Conservation (phyloP, 805 yeast species). For the Yarrowia alimentaria region DNA sequence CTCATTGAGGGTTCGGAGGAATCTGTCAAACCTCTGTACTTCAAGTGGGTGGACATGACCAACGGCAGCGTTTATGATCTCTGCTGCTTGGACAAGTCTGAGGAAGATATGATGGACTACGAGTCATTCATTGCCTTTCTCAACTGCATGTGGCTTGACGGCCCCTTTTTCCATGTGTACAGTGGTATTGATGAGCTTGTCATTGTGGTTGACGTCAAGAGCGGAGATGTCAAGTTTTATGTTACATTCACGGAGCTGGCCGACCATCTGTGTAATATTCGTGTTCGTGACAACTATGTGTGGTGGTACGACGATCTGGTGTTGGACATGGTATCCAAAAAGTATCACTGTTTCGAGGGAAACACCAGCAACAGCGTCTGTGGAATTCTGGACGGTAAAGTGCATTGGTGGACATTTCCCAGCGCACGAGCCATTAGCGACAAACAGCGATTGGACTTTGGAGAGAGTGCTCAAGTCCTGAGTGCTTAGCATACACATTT, state of each 20-base stretch:
- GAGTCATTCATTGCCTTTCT: conserved; percentile 5
- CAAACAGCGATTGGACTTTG: conserved; percentile 1
- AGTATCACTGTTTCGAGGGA: no score
- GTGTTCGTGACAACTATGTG: background rate
- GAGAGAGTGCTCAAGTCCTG: background rate
- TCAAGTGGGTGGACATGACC: background rate
- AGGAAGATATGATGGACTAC: background rate
- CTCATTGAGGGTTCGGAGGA: conserved; percentile 1
- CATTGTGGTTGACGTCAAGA: conserved; percentile 1
- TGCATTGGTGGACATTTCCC: conserved; percentile 15
- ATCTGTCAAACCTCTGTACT: background rate
- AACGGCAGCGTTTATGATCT: background rate
- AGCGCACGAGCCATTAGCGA: background rate
- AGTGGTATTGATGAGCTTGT: conserved; percentile 1
- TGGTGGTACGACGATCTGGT: conserved; percentile 3
- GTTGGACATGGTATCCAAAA: no score
- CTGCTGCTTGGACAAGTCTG: conserved; percentile 3
- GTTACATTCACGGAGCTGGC: background rate
- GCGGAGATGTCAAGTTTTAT: background rate
- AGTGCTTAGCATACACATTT: no score
- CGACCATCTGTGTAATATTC: background rate
- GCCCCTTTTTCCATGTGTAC: conserved; percentile 2
- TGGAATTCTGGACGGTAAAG: background rate
- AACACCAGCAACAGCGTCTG: conserved; percentile 1
- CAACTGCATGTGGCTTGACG: conserved; percentile 11